Percentiles rank a stretch among this genome's conserved stretches.
Evolutionary conservation across 257 asterid species (phyloP).

Genomic region (Echium plantagineum): DNA sequence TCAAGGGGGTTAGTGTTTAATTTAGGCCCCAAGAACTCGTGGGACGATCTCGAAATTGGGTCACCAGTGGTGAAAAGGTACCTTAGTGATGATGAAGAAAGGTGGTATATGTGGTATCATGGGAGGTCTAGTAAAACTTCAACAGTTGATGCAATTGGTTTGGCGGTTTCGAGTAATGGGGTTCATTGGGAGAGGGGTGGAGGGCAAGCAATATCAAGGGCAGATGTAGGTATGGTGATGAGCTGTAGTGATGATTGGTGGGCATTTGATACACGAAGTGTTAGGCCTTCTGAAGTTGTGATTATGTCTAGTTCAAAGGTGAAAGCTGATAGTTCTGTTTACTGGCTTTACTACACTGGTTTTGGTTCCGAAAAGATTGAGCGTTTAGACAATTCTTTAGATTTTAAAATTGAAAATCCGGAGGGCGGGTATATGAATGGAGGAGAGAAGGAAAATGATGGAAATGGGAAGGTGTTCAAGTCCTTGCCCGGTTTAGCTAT

Average conservation of each 20-base stretch:
- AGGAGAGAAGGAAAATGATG: constrained; percentile 1
- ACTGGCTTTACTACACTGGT: constrained; percentile 90
- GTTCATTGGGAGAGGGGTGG: constrained; percentile 86
- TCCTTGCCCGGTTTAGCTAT: constrained; percentile 87
- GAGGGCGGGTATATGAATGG: constrained; percentile 1
- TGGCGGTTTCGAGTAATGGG: constrained; percentile 82
- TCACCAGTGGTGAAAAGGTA: constrained; percentile 86
- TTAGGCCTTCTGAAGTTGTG: constrained; percentile 64
- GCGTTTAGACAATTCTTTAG: constrained; percentile 6
- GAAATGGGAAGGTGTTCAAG: constrained; percentile 17
- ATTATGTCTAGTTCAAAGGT: constrained; percentile 78
- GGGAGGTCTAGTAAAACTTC: constrained; percentile 41
- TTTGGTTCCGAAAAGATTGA: constrained; percentile 27
- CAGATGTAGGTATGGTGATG: constrained; percentile 73
- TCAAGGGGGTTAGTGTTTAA: constrained; percentile 65
- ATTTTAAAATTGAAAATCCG: constrained; percentile 14
- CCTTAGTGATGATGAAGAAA: constrained; percentile 76
- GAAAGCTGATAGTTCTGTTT: constrained; percentile 47
- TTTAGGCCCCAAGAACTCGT: constrained; percentile 45
- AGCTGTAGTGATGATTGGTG: constrained; percentile 68
- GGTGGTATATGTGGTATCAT: constrained; percentile 89
- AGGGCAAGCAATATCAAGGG: constrained; percentile 32
- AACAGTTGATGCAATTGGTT: constrained; percentile 42
- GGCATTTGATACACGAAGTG: constrained; percentile 71
- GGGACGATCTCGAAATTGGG: constrained; percentile 76